Base-by-base conservation (phyloP, 1,139 yeast species). In the Diutina ranongensis region DNA sequence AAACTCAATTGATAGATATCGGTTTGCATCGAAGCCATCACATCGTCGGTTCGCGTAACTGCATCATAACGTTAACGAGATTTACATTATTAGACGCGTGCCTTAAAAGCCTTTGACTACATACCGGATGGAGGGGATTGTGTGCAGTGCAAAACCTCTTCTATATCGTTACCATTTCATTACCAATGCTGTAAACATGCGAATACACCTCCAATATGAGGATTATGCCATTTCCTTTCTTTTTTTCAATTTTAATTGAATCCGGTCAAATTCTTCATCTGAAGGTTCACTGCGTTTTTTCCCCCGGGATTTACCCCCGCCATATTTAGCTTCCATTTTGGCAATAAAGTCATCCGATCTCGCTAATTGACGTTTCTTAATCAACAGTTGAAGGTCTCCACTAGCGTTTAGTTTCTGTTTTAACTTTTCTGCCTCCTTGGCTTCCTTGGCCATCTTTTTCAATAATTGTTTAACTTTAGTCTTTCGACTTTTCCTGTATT, bases 351-450 rank as follows among this genome's bases (percentile, higher is more conserved):
- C 65, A 48, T 74, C 76, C 56, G 78, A 63, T 16, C 78, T 12
- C 12, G 35, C 27, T 20, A 13, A 3, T 10, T 28, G 15, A 10
- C 44, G 25, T 12, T 8, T 15, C 28, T 28, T 72, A 41, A 81
- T 81, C 52, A 80, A 55, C 35, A 71, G 68, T 44, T 68, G 66
- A 47, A 81, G 64, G 46, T 76, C 80, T 41, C 58, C 64, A 60
- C 66, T 69, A 45, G 62, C 64, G 35, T 74, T 71, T 34, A 82
- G 61, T 53, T 70, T 67, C 49, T 67, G 64, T 51, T 80, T 76
- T 53, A 79, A 62, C 52, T 71, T 74, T 49, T 75, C 83, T 0
- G 94, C 94, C 55, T 83, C 86, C 49, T 69, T 65, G 4, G 86
- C 85, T 55, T 83, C 92, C 53, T 68, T 71, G 19, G 72, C 71